These are phyloP conservation scores for Globisporangium cystogenes DNA, from an alignment of 352 stramenopile species.

Conservation along the genomic window DNA sequence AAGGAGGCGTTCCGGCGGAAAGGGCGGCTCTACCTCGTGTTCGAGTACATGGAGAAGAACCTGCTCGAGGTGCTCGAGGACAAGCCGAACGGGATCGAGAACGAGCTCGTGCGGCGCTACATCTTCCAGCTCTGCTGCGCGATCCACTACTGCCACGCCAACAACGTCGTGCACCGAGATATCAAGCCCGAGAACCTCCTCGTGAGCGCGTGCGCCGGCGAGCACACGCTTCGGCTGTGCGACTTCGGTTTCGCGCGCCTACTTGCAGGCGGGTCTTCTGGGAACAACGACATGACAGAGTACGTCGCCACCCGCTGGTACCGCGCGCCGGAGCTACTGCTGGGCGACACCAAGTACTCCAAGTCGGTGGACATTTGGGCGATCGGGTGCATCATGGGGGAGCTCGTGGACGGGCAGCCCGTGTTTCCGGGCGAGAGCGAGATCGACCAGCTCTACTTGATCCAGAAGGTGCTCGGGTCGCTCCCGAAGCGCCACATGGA, in stretches of 20 bases:
- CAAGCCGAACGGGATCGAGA: conserved; percentile 81
- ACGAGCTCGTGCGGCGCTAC: conserved; percentile 96
- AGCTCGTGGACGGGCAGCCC: conserved; percentile 95
- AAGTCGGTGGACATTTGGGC: conserved; percentile 95
- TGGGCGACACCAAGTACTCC: conserved; percentile 98
- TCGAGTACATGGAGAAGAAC: conserved; percentile 98
- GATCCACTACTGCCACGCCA: conserved; percentile 95
- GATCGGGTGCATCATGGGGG: conserved; percentile 97
- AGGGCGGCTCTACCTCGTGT: conserved; percentile 95
- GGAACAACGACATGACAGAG: conserved; percentile 93
- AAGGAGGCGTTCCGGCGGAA: conserved; percentile 98
- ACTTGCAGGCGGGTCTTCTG: conserved; percentile 60
- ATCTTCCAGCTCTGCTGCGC: conserved; percentile 97
- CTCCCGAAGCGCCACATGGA: conserved; percentile 91
- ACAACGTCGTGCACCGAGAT: conserved; percentile 97
- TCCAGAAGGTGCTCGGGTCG: conserved; percentile 98
- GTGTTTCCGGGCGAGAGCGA: conserved; percentile 98
- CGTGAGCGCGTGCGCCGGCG: conserved; percentile 91
- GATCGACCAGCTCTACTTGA: conserved; percentile 99
- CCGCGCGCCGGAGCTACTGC: conserved; percentile 97
- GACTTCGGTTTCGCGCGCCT: conserved; percentile 97
- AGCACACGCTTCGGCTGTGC: conserved; percentile 97
- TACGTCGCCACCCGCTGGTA: conserved; percentile 99
- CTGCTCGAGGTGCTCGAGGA: conserved; percentile 94
- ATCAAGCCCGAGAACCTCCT: conserved; percentile 99